Percentiles rank a stretch among this genome's conserved stretches.
Conservation (phyloP, 768 basidiomycete genomes). For the Tulasnella sp. region DNA sequence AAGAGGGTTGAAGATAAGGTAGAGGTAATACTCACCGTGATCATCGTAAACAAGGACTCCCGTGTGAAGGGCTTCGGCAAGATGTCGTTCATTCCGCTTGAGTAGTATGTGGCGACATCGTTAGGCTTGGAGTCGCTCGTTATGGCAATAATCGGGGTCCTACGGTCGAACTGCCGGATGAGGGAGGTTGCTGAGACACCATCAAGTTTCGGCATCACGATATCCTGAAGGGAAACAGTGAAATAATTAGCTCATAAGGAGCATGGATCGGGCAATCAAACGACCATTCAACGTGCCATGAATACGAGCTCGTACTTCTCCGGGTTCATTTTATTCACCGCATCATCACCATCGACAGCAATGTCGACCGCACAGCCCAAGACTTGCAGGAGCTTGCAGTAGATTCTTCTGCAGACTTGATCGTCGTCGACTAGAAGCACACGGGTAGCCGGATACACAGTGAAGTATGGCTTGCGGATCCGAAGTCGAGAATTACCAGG, state of each 20-base stretch:
- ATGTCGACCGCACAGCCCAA: constrained; percentile 95
- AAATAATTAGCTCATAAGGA: not conserved
- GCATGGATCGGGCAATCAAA: not conserved
- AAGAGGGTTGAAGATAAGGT: not conserved
- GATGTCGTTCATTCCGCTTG: constrained; percentile 95
- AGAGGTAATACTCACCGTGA: constrained; percentile 61
- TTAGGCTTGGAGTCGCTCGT: constrained; percentile 91
- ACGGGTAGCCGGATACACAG: too few species aligned
- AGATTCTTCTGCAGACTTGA: constrained; percentile 82
- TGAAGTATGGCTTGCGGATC: too few species aligned
- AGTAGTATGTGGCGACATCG: constrained; percentile 89
- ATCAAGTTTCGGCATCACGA: constrained; percentile 87
- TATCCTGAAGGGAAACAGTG: constrained; percentile 62
- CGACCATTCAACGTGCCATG: constrained; percentile 63
- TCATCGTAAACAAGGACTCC: constrained; percentile 85
- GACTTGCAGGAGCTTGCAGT: constrained; percentile 91
- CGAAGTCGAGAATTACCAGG: constrained; percentile 42
- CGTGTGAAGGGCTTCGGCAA: constrained; percentile 98
- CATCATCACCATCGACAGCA: constrained; percentile 88
- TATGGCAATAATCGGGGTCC: constrained; percentile 98
- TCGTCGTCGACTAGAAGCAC: constrained; percentile 97
- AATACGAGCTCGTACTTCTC: constrained; percentile 95
- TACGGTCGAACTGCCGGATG: constrained; percentile 92
- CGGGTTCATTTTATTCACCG: constrained; percentile 94
- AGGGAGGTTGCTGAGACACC: constrained; percentile 89